These are phyloP conservation scores for Diaporthe aspalathi DNA, from an alignment of 2,329 filamentous ascomycete species.

Conservation along the genomic window DNA sequence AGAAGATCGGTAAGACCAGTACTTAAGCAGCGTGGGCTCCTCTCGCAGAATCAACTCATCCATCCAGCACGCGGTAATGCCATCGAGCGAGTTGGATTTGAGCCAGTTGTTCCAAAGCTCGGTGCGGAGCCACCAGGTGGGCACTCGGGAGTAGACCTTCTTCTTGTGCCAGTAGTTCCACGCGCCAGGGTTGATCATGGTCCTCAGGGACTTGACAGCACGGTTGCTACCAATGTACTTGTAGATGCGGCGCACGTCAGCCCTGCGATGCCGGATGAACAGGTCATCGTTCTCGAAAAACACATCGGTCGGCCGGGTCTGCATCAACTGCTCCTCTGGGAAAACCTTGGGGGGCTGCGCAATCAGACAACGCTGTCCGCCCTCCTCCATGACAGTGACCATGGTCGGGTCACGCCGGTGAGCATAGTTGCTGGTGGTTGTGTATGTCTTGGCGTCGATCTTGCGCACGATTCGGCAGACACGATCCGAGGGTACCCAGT, in stretches of 20 bases:
- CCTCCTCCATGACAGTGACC: constrained; percentile 46
- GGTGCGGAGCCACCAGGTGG: constrained; percentile 60
- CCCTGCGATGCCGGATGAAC: constrained; percentile 48
- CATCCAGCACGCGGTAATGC: constrained; percentile 61
- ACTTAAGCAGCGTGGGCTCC: constrained; percentile 56
- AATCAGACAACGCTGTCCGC: constrained; percentile 41
- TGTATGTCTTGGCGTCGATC: constrained; percentile 44
- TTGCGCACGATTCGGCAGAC: constrained; percentile 49
- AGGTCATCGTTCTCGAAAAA: constrained; percentile 51
- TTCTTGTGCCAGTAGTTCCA: constrained; percentile 44
- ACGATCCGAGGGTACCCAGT: constrained; percentile 51
- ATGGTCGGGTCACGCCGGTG: constrained; percentile 53
- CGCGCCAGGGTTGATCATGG: constrained; percentile 43
- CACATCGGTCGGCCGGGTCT: constrained; percentile 45
- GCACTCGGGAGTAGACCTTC: constrained; percentile 50
- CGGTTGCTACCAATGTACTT: constrained; percentile 40
- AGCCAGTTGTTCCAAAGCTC: constrained; percentile 63
- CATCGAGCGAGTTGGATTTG: constrained; percentile 57
- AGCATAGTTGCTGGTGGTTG: constrained; percentile 49
- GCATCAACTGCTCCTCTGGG: constrained; percentile 46
- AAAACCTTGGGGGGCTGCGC: constrained; percentile 45
- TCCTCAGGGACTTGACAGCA: constrained; percentile 40
- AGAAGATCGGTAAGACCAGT: constrained; percentile 58
- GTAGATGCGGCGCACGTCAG: constrained; percentile 46
- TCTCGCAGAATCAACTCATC: constrained; percentile 60